phyloP scores from a whole-genome alignment of 768 basidiomycete species.

The Inosperma sp. region DNA sequence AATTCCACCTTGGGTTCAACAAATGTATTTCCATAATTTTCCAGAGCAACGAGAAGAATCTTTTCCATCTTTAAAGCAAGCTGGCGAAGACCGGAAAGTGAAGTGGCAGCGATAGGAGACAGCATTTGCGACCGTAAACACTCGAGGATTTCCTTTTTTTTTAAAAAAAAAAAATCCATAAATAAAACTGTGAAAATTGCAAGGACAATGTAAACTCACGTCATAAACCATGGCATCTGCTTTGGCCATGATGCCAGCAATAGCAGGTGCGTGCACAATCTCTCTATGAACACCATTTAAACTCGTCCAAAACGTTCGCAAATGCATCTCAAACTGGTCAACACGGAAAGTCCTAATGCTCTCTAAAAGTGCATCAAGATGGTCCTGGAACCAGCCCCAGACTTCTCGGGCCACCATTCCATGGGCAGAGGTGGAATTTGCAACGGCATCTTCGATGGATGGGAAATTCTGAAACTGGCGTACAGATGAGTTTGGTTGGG shows the following conservation, averaged over 20 bases:
- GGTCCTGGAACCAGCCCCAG: constrained; percentile 91
- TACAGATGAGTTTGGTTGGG: constrained; percentile 57
- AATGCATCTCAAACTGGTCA: constrained; percentile 85
- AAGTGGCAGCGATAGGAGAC: constrained; percentile 62
- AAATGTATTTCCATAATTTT: constrained; percentile 82
- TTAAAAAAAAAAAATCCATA: constrained; percentile 15
- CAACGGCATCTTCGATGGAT: constrained; percentile 78
- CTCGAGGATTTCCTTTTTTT: constrained; percentile 75
- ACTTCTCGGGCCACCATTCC: constrained; percentile 79
- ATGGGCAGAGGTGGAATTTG: constrained; percentile 69
- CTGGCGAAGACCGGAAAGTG: constrained; percentile 69
- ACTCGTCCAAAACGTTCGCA: constrained; percentile 81
- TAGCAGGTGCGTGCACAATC: constrained; percentile 82
- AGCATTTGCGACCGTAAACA: constrained; percentile 81
- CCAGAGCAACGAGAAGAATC: constrained; percentile 74
- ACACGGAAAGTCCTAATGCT: constrained; percentile 74
- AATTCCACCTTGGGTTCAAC: constrained; percentile 89
- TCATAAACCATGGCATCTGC: constrained; percentile 90
- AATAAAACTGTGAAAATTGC: constrained; percentile 10
- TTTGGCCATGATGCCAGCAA: constrained; percentile 84
- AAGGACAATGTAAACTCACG: constrained; percentile 46
- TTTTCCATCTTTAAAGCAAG: constrained; percentile 92
- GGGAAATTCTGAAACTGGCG: constrained; percentile 79
- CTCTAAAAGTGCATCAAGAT: constrained; percentile 78
- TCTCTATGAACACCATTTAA: constrained; percentile 74